Conservation (phyloP, 2,329 filamentous ascomycete species). For the Chrysoporthe deuterocubensis region DNA sequence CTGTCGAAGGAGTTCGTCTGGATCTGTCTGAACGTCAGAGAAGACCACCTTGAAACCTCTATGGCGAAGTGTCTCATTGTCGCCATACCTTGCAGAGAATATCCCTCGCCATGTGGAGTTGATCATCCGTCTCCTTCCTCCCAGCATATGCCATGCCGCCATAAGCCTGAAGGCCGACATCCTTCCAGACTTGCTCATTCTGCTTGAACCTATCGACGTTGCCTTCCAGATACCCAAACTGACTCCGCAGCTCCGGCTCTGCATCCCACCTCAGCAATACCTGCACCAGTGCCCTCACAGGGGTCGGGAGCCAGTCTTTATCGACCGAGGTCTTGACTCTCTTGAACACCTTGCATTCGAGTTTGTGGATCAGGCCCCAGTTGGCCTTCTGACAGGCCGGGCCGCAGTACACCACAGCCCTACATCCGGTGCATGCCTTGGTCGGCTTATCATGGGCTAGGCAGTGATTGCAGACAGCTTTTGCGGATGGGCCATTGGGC, state of each 20-base stretch:
- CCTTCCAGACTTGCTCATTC: conserved; percentile 45
- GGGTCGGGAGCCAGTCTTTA: conserved; percentile 52
- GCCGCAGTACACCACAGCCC: conserved; percentile 58
- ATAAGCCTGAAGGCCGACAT: conserved; percentile 54
- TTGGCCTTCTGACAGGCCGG: conserved; percentile 56
- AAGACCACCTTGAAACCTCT: not conserved
- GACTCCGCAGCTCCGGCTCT: conserved; percentile 38
- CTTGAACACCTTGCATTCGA: conserved; percentile 55
- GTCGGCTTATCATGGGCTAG: conserved; percentile 36
- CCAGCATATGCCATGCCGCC: conserved; percentile 54
- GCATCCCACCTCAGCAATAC: conserved; percentile 46
- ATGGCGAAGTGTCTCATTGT: not conserved
- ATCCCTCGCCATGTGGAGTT: conserved; percentile 47
- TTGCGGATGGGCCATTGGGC: conserved; percentile 48
- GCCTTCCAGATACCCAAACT: conserved; percentile 48
- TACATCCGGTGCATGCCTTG: conserved; percentile 57
- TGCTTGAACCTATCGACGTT: conserved; percentile 47
- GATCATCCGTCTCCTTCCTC: conserved; percentile 40
- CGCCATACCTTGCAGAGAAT: conserved; percentile 56
- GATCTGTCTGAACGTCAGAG: conserved; percentile 46
- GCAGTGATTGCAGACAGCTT: conserved; percentile 55
- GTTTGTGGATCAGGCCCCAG: conserved; percentile 57
- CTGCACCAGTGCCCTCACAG: conserved; percentile 58
- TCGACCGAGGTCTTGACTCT: conserved; percentile 40
- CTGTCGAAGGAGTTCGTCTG: conserved; percentile 66